Percentiles rank a stretch among this genome's conserved stretches.
phyloP scores from a whole-genome alignment of 108 stramenopile species.

The Skeletonema costatum region DNA sequence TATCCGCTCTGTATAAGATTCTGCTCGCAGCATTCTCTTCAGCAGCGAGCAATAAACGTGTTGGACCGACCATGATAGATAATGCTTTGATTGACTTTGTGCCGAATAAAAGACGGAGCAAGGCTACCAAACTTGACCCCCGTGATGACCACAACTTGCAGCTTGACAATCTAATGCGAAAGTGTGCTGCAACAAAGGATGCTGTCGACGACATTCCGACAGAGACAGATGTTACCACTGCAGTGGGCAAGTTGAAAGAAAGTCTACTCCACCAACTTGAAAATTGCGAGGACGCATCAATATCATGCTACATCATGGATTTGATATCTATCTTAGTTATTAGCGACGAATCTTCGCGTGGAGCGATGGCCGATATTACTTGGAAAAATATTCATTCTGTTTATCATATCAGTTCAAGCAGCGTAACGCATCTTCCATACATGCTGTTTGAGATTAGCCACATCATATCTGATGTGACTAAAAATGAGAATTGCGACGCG shows the following conservation, averaged over 20 bases:
- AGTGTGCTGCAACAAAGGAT: conserved; percentile 3
- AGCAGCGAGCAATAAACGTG: conserved; percentile 3
- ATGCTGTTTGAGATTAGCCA: conserved; percentile 23
- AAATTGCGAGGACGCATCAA: conserved; percentile 25
- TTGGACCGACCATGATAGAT: background rate
- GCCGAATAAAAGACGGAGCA: background rate
- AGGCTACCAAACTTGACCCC: background rate
- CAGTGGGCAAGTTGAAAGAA: conserved; percentile 7
- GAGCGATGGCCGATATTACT: conserved; percentile 9
- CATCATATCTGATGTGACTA: conserved; percentile 4
- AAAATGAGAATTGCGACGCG: conserved; percentile 4
- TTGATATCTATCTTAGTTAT: conserved; percentile 28
- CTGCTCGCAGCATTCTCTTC: conserved; percentile 28
- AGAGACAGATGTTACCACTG: background rate
- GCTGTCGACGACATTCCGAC: background rate
- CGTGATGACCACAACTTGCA: background rate
- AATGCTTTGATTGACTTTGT: conserved; percentile 1
- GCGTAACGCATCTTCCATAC: conserved; percentile 21
- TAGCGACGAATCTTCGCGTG: conserved; percentile 8
- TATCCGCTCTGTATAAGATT: conserved; percentile 28
- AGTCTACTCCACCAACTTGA: conserved; percentile 10
- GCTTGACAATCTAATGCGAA: conserved; percentile 18
- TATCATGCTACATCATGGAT: conserved; percentile 33
- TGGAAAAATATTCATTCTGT: conserved; percentile 15
- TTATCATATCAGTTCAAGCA: conserved; percentile 16